Evolutionary conservation across 495 filamentous ascomycete genomes (phyloP).

Genomic region (Ramalina intermedia): DNA sequence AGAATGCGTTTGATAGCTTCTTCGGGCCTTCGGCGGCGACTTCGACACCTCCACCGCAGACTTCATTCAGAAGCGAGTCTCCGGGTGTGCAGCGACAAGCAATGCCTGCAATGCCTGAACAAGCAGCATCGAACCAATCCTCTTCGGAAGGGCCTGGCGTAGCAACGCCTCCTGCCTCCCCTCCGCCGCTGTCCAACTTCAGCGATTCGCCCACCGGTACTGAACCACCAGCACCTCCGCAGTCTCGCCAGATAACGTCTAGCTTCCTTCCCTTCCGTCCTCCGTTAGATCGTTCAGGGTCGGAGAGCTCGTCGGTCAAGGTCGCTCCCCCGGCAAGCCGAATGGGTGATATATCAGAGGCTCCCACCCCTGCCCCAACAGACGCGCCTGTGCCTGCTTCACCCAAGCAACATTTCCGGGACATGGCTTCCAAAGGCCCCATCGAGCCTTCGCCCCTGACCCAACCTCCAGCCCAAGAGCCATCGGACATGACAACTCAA

Average conservation of each 20-base stretch:
- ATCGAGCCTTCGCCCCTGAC: constrained; percentile 1
- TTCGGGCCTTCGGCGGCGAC: constrained; percentile 64
- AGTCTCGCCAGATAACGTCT: constrained; percentile 59
- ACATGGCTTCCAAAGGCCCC: constrained; percentile 9
- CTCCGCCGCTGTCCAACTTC: constrained; percentile 35
- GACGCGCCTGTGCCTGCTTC: constrained; percentile 7
- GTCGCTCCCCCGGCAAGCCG: constrained; percentile 69
- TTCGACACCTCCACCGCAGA: constrained; percentile 34
- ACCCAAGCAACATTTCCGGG: constrained; percentile 9
- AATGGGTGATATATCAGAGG: constrained; percentile 45
- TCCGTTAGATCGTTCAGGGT: constrained; percentile 41
- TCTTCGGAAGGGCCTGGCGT: constrained; percentile 17
- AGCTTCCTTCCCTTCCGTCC: constrained; percentile 51
- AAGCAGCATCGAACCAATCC: constrained; percentile 20
- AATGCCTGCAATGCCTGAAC: constrained; percentile 20
- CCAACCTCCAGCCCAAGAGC: constrained; percentile 5
- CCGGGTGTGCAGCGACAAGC: constrained; percentile 13
- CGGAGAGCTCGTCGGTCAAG: constrained; percentile 61
- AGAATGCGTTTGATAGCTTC: constrained; percentile 74
- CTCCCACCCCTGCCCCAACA: constrained; percentile 27
- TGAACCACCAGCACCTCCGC: constrained; percentile 46
- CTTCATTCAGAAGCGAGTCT: constrained; percentile 54
- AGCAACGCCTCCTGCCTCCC: constrained; percentile 46
- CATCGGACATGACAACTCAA: background rate
- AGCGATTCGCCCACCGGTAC: constrained; percentile 38